Conservation (phyloP, 176 grass and related monocot genomes). For the Elaeis guineensis region DNA sequence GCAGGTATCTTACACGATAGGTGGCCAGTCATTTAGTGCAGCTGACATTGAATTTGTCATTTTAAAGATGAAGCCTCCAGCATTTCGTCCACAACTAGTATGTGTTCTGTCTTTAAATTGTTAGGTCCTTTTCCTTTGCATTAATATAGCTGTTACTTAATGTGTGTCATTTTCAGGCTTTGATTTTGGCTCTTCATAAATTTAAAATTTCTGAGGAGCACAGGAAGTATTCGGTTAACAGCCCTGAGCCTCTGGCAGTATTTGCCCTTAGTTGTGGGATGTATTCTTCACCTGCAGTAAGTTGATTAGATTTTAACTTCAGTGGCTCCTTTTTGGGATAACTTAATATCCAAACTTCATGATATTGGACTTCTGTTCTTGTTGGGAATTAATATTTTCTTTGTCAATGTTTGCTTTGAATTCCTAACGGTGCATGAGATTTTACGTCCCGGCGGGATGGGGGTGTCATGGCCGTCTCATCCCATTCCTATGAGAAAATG, state of each 20-base stretch:
- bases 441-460: too few relatives aligned
- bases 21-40: conserved; percentile 84
- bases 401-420: too few relatives aligned
- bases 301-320: conserved; percentile 9
- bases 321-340: background rate
- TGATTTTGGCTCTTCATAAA: conserved; percentile 82
- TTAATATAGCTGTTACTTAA: conserved; percentile 24
- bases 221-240: conserved; percentile 62
- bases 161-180: conserved; percentile 45
- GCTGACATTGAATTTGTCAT: conserved; percentile 92
- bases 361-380: too few relatives aligned
- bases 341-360: too few relatives aligned
- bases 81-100: conserved; percentile 82
- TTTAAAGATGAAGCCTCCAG: conserved; percentile 84
- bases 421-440: too few relatives aligned
- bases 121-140: conserved; percentile 2
- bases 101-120: conserved; percentile 10
- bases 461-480: too few relatives aligned
- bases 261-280: conserved; percentile 91
- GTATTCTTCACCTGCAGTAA: conserved; percentile 97
- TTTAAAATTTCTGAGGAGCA: conserved; percentile 91
- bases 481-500: too few relatives aligned
- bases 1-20: conserved; percentile 91
- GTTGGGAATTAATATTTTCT: too few relatives aligned
- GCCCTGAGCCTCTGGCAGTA: conserved; percentile 53